A percentile compares a stretch with the other conserved stretches of the same genome.
phyloP scores from a whole-genome alignment of 495 filamentous ascomycete genomes.

The Chaetomium fimeti region DNA sequence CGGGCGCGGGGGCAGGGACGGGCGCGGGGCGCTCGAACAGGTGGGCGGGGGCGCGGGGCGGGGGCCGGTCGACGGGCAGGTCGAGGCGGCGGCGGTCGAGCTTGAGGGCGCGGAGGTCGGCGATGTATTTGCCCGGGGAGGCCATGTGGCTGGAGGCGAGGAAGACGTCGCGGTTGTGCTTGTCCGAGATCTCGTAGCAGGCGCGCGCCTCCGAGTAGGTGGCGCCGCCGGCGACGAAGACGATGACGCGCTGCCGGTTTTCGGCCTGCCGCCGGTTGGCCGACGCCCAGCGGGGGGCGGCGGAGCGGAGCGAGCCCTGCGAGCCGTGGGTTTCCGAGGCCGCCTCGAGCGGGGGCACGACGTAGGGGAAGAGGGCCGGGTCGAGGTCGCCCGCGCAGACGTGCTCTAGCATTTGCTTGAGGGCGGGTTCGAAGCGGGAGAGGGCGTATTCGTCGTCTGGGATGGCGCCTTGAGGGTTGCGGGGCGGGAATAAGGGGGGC shows the following conservation, averaged over 20 bases:
- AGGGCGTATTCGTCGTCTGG: slow-evolving; percentile 62
- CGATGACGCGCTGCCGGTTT: slow-evolving; percentile 83
- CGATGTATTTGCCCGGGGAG: slow-evolving; percentile 72
- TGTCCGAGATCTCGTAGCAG: slow-evolving; percentile 81
- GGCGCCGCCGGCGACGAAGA: slow-evolving; percentile 95
- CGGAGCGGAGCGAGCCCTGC: slow-evolving; percentile 77
- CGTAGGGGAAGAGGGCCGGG: slow-evolving; percentile 73
- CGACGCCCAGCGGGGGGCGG: slow-evolving; percentile 91
- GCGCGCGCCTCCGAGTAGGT: slow-evolving; percentile 85
- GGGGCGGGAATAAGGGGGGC: slow-evolving; percentile 63
- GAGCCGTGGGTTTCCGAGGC: slow-evolving; percentile 53
- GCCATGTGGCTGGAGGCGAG: slow-evolving; percentile 91
- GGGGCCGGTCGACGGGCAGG: slow-evolving; percentile 77
- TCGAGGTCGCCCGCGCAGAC: slow-evolving; percentile 65
- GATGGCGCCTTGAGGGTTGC: slow-evolving; percentile 54
- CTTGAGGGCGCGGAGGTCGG: slow-evolving; percentile 76
- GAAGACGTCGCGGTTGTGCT: slow-evolving; percentile 75
- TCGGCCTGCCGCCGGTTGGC: slow-evolving; percentile 72
- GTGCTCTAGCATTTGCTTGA: slow-evolving; percentile 79
- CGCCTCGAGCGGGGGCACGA: slow-evolving; percentile 63
- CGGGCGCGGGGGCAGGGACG: slow-evolving; percentile 48
- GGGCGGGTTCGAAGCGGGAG: slow-evolving; percentile 66
- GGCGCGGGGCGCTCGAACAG: slow-evolving; percentile 74
- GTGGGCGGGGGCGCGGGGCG: slow-evolving; percentile 77
- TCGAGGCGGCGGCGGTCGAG: slow-evolving; percentile 69